Base-by-base conservation (phyloP, 1,139 yeast species). In the Geotrichum carabidarum region DNA sequence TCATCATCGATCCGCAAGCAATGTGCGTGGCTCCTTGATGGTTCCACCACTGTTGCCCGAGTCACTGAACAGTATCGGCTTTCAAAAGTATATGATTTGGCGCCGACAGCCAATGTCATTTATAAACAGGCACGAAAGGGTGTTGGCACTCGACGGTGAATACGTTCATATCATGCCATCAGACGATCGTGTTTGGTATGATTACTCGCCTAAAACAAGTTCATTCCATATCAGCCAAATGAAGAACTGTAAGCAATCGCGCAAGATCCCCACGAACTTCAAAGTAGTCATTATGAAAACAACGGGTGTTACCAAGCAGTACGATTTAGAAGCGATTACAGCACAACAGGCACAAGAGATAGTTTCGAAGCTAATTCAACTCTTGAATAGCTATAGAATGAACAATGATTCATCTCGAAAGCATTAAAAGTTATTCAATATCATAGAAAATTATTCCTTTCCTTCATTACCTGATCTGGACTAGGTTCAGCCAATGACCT, bases 81-180 rank as follows among this genome's bases (percentile, higher is more conserved):
- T 73, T 58, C 70, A 78, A 59, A 79, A 77, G 60, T 81, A 91
- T 81, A 84, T 81, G 43, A 95, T 93, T 0, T 88, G 90, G 87
- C 78, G 98, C 62, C 81, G 94, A 58, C 93, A 90, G 65, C 89
- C 84, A 50, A 82, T 91, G 75, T 84, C 95, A 0, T 84, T 93
- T 63, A 81, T 86, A 59, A 82, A 83, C 56, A 79, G 90, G 53
- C 88, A 89, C 58, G 96, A 91, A 61, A 81, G 94, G 62, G 81
- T 90, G 1, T 74, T 93, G 49, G 91, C 95, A 1, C 80, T 93
- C 44, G 98, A 93, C 69, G 98, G 98, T 17, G 96, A 90, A 64
- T 91, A 90, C 65, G 82, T 93, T 14, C 94, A 91, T 66, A 79
- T 93, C 53, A 82, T 91, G 63, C 97, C 98, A 1, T 82, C 91